Evolutionary conservation across 1,139 yeast genomes (phyloP), one percentile per base, ranked within the genome.

Genomic region (Blastobotrys persicus): DNA sequence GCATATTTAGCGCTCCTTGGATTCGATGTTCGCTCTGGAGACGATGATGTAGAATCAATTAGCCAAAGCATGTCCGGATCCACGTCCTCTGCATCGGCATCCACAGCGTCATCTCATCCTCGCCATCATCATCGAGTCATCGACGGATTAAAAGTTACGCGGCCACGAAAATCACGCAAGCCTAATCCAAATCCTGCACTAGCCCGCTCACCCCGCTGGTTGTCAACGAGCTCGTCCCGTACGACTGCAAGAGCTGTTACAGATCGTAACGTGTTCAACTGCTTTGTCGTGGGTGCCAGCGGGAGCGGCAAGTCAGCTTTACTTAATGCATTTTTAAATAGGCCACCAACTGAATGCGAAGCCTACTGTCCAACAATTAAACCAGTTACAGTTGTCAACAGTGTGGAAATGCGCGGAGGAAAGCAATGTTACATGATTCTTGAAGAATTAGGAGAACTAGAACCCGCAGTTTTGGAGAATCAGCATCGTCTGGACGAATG

Each of bases 401-500:
- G 94, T 61, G 89, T 92, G n/a, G 98, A 92, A 64, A 71, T 91
- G 61, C 82, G 85, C 48, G 98, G 98, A 1, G 98, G 98, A 1
- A 91, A 88, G 63, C 98, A 92, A 65, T 89, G 95, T 65, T 92
- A 92, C 63, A 71, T 92, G 61, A 88, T 92, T 47, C 67, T 92
- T 31, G 96, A 91, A 65, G 98, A 92, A 60, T 70, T 89, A 31
- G 97, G 96, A 0, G 96, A 87, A 57, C 71, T 86, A 33, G 96
- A 88, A 62, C 81, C 86, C 0, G 95, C 95, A 0, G 81, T 89
- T 4, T 67, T 91, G 23, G 91, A 81, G 49, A 88, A 89, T 61
- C 76, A 76, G 45, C 66, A 73, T n/a, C 76, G 89, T 43, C 66
- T 92, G 14, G 88, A 86, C 48, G 85, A 85, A 50, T 92, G 98